Evolutionary conservation across 2,329 filamentous ascomycete species (phyloP), one percentile per base, ranked within the genome.

Genomic region (Chrysosporium queenslandicum): DNA sequence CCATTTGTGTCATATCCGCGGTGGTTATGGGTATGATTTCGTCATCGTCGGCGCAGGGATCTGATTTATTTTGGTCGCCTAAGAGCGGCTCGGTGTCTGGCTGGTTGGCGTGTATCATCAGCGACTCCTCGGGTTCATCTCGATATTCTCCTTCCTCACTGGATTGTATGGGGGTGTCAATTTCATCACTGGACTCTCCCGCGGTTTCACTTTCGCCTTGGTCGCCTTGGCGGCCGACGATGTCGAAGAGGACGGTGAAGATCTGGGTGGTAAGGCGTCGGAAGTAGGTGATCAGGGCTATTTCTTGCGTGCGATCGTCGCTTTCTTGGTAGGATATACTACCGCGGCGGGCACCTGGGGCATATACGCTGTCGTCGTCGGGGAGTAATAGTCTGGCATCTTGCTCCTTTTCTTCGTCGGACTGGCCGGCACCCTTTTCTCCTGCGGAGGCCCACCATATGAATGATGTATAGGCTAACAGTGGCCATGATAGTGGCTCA

Each of bases 371-470:
- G 45, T 70, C 67, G 8, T 65, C 58, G 50, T 63, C 66, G 46
- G 67, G 62, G 34, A 69, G 61, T 11, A 68, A 55, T 27, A 75
- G 61, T 45, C 67, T 64, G 3, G 64, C 63, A 59, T 76, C 73
- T 58, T 72, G 70, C 25, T 74, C 71, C 51, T 78, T 73, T 54
- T 73, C 72, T 60, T 81, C 78, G 53, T 80, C 74, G 1, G 74
- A 71, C 8, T 76, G 68, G 46, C 74, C 75, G 11, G 74, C 72
- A 25, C 77, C 74, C 55, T 75, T 74, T 61, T 83, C 80, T 49
- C 80, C 81, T 2, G 80, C 80, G 0, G 78, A 81, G 3, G 80
- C 80, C 81, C 81, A 84, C 80, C 80, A 84, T 61, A 83, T 79
- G 65, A 83, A 81, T 32, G 78, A 78, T 2, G 73, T 72, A 62